A percentile compares a stretch with the other conserved stretches of the same genome.
Evolutionary conservation across 2,329 filamentous ascomycete genomes (phyloP).

Genomic region (Penicillium polonicum): DNA sequence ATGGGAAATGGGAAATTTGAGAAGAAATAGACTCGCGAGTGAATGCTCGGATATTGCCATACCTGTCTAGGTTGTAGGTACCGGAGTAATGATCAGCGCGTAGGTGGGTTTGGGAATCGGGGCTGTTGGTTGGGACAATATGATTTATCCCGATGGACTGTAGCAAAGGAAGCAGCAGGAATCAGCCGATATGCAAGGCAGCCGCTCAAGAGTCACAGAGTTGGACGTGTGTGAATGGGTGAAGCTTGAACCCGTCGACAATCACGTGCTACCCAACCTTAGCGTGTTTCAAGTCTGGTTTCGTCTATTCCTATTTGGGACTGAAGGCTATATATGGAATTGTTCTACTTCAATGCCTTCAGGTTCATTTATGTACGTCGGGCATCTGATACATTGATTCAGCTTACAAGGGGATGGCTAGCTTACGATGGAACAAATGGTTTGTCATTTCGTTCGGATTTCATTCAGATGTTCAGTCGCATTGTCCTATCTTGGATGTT

Average conservation of each 20-base stretch:
- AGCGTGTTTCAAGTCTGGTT: conserved; percentile 34
- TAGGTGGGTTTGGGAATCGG: neutral
- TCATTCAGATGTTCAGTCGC: neutral
- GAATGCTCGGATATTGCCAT: conserved; percentile 19
- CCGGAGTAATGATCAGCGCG: conserved; percentile 28
- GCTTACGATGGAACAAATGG: neutral
- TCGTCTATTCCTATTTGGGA: conserved; percentile 17
- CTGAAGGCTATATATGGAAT: neutral
- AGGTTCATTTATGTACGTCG: neutral
- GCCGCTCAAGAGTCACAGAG: conserved; percentile 8
- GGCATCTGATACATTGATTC: neutral
- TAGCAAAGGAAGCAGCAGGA: conserved; percentile 8
- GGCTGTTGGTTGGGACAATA: neutral
- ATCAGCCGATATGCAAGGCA: conserved; percentile 5
- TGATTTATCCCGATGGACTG: neutral
- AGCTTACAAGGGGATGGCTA: neutral
- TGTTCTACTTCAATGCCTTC: neutral
- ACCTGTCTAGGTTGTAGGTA: conserved; percentile 17
- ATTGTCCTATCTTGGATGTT: neutral
- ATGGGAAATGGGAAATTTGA: neutral
- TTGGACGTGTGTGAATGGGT: conserved; percentile 15
- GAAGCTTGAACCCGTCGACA: conserved; percentile 17
- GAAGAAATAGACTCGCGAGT: conserved; percentile 9
- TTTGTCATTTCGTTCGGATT: neutral
- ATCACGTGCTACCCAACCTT: neutral